Evolutionary conservation across 1,139 yeast genomes (phyloP).

Genomic region (Komagataea norvegica): DNA sequence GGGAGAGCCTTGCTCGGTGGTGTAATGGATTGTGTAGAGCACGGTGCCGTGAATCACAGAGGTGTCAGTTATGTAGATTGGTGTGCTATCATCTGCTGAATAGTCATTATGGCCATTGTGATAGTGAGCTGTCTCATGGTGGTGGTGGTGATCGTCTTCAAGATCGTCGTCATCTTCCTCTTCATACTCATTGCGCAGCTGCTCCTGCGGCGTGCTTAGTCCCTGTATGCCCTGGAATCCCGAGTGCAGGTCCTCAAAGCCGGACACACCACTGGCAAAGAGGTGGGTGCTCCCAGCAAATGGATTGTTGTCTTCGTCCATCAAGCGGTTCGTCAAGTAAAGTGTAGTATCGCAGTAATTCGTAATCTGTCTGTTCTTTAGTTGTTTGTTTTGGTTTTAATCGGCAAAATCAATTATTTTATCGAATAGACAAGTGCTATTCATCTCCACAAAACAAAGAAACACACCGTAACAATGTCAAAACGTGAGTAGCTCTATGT

Average conservation of each 20-base stretch:
- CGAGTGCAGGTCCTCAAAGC: constrained; percentile 3
- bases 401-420: not conserved
- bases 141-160: not conserved
- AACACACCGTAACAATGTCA: too few relatives aligned
- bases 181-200: too few relatives aligned
- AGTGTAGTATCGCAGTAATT: too few relatives aligned
- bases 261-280: constrained; percentile 30
- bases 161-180: constrained; percentile 1
- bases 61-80: constrained; percentile 8
- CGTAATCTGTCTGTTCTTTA: too few relatives aligned
- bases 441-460: too few relatives aligned
- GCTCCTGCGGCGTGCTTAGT: too few relatives aligned
- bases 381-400: constrained; percentile 14
- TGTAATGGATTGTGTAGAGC: constrained; percentile 71
- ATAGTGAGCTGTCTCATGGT: not conserved
- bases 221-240: not conserved
- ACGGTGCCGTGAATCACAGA: constrained; percentile 36
- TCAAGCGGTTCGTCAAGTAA: too few relatives aligned
- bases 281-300: constrained; percentile 35
- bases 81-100: not conserved
- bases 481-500: constrained; percentile 4
- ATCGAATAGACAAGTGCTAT: too few relatives aligned
- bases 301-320: constrained; percentile 43
- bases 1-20: constrained; percentile 7
- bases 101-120: not conserved